A percentile compares a stretch with the other conserved stretches of the same genome.
Conservation (phyloP, 306 rosid genomes). For the Biancaea sappan region DNA sequence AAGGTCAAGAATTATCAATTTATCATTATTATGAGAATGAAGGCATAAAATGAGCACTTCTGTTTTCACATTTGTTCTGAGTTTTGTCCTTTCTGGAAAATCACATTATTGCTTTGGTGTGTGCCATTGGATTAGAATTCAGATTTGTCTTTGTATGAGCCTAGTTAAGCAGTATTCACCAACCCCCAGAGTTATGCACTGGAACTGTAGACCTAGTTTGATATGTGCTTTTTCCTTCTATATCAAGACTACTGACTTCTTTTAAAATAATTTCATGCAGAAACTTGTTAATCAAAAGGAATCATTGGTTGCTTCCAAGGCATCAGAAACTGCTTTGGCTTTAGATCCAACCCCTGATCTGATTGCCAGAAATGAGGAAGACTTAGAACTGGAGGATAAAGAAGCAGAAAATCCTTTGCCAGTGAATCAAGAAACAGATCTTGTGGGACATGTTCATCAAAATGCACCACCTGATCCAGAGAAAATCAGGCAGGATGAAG, state of each 20-base stretch:
- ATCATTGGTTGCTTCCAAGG: slow-evolving; percentile 61
- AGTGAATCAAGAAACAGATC: slow-evolving; percentile 60
- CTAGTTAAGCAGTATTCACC: slow-evolving; percentile 16
- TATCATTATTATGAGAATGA: slow-evolving; percentile 4
- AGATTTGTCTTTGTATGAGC: background rate
- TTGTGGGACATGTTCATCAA: slow-evolving; percentile 49
- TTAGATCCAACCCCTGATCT: slow-evolving; percentile 48
- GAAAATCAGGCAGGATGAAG: slow-evolving; percentile 71
- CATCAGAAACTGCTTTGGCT: slow-evolving; percentile 54
- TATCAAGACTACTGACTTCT: slow-evolving; percentile 28
- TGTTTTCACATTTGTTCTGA: slow-evolving; percentile 2
- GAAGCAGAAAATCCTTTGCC: slow-evolving; percentile 50
- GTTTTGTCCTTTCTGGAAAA: slow-evolving; percentile 2
- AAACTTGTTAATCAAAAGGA: slow-evolving; percentile 63
- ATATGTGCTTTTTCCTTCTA: slow-evolving; percentile 13
- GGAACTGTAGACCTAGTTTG: background rate
- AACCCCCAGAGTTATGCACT: background rate
- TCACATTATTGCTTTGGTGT: slow-evolving; percentile 15
- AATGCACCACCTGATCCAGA: slow-evolving; percentile 66
- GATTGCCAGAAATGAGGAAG: slow-evolving; percentile 45
- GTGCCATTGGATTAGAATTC: background rate
- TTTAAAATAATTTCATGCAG: slow-evolving; percentile 44
- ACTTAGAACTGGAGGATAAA: slow-evolving; percentile 52
- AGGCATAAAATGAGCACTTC: slow-evolving; percentile 13
- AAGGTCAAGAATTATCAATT: background rate